phyloP scores from a whole-genome alignment of 768 basidiomycete genomes.

The Dioszegia hungarica region DNA sequence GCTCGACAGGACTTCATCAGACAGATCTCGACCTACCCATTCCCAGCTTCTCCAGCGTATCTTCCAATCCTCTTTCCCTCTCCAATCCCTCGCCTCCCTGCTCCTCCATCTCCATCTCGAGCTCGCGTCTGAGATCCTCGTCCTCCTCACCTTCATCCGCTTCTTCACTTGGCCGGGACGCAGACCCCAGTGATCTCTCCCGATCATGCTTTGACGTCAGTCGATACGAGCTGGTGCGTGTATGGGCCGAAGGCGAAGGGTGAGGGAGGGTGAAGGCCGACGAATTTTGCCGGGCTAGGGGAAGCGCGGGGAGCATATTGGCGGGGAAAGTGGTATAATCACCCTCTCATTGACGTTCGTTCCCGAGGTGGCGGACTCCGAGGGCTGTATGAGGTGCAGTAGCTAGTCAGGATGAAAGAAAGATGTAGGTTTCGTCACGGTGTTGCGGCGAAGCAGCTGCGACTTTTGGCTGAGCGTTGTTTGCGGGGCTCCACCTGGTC shows the following conservation, averaged over 20 bases:
- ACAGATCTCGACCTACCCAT: constrained; percentile 28
- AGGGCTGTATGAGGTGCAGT: too few species aligned
- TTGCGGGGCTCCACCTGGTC: too few species aligned
- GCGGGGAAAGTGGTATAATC: too few species aligned
- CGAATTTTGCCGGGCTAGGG: constrained; percentile 20
- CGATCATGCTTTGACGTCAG: background rate
- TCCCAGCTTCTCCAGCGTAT: constrained; percentile 43
- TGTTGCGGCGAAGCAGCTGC: too few species aligned
- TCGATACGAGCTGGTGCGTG: background rate
- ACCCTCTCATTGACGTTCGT: too few species aligned
- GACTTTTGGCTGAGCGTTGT: too few species aligned
- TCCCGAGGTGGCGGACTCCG: too few species aligned
- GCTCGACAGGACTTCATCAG: background rate
- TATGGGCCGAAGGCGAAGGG: background rate
- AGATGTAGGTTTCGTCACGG: too few species aligned
- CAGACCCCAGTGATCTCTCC: background rate
- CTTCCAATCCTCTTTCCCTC: constrained; percentile 36
- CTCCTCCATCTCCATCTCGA: constrained; percentile 13
- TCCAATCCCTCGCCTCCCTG: constrained; percentile 8
- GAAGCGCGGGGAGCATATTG: constrained; percentile 25
- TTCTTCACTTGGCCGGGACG: background rate
- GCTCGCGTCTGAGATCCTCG: constrained; percentile 2
- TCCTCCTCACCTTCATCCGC: constrained; percentile 6
- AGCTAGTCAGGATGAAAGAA: too few species aligned
- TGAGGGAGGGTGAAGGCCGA: constrained; percentile 18